Percentiles rank a stretch among this genome's conserved stretches.
Conservation (phyloP, 345 rosid genomes). For the Anastatica hierochuntica region DNA sequence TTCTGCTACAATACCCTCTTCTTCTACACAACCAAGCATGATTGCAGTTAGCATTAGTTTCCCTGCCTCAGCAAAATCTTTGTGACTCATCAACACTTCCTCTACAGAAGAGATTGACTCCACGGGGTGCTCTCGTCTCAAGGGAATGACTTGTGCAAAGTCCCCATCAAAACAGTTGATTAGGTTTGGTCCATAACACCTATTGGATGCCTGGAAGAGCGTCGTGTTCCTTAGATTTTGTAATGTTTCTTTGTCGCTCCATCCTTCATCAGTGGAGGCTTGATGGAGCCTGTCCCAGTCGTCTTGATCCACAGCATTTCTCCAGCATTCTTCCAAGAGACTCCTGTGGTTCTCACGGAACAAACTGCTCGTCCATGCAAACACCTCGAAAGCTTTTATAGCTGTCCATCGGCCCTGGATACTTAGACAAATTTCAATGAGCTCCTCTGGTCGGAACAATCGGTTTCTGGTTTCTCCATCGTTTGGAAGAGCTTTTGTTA, state of each 20-base stretch:
- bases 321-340: slow-evolving; percentile 89
- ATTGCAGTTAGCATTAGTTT: slow-evolving; percentile 77
- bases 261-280: slow-evolving; percentile 57
- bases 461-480: slow-evolving; percentile 29
- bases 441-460: slow-evolving; percentile 65
- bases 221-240: slow-evolving; percentile 49
- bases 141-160: slow-evolving; percentile 54
- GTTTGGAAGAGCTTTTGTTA: slow-evolving; percentile 33
- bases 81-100: slow-evolving; percentile 73
- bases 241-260: slow-evolving; percentile 80
- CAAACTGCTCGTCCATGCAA: slow-evolving; percentile 81
- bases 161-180: slow-evolving; percentile 58
- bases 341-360: slow-evolving; percentile 56
- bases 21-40: slow-evolving; percentile 49
- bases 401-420: slow-evolving; percentile 43
- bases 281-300: slow-evolving; percentile 66
- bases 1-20: slow-evolving; percentile 17
- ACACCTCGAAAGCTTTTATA: slow-evolving; percentile 62
- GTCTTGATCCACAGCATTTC: slow-evolving; percentile 64
- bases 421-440: slow-evolving; percentile 55
- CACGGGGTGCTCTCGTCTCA: slow-evolving; percentile 43
- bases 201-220: slow-evolving; percentile 66
- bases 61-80: slow-evolving; percentile 73
- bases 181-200: slow-evolving; percentile 53
- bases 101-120: slow-evolving; percentile 48